Base-by-base conservation (phyloP, 2,329 filamentous ascomycete species). In the Talaromyces sp. region DNA sequence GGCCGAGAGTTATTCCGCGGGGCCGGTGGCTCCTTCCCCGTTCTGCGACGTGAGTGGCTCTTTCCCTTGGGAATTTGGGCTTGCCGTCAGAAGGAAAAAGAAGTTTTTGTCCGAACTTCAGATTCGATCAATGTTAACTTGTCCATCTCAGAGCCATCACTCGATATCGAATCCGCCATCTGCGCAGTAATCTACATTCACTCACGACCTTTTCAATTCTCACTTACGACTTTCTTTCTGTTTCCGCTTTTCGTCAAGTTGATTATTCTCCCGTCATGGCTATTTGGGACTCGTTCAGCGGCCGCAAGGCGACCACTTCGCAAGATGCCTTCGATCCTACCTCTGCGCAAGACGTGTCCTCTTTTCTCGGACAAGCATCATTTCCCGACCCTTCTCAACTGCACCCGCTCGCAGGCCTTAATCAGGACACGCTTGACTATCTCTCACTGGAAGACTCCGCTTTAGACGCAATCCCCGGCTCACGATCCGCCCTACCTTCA, bases 401-500 rank as follows among this genome's bases (percentile, higher is more conserved):
- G 72, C 95, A 99, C 78, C 95, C 96, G 54, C 88, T 99, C 64
- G 93, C 95, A 63, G 95, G 95, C 70, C 83, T 99, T 68, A 93
- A 97, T 82, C 89, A 92, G 82, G 92, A 97, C 72, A 91, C 91
- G 0, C 88, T 99, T 73, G 95, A 99, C 78, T 99, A 99, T 80
- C 86, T 99, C 69, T 89, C 90, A 31, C 89, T 99, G 74, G 95
- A 99, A 81, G 96, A 99, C 77, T 91, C 92, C 59, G 87, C 89
- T 33, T 87, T 97, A 65, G 93, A 92, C 67, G 89, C 96, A 73
- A 85, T 96, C 22, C 93, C 93, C 58, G 93, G 93, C 74, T 86
- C 88, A 66, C 90, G 91, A 76, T 96, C 94, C 50, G 90, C 93
- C 63, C 86, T 99, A 63, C 95, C 96, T 50, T 97, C 93, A 64